Conservation (phyloP, 1,284 basidiomycete species). For the Cutaneotrichosporon sp. region DNA sequence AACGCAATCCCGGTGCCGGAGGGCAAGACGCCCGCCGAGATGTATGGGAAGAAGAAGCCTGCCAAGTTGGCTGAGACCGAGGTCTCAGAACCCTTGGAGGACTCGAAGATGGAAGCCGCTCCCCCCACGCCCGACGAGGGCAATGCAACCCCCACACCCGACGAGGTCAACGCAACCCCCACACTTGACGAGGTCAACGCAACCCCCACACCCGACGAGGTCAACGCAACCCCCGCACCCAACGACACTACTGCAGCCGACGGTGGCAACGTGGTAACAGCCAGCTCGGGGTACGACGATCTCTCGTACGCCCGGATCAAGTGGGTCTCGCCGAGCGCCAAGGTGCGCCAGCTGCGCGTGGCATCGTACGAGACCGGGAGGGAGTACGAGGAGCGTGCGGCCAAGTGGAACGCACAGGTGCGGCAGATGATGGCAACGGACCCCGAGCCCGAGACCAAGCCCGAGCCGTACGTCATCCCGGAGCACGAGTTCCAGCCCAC, state of each 20-base stretch:
- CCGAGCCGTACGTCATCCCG: slow-evolving; percentile 3
- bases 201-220: neutral
- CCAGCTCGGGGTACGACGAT: neutral
- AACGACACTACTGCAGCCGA: no score
- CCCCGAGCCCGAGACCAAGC: neutral
- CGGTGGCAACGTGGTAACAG: no score
- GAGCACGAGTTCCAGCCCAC: neutral
- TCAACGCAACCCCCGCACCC: neutral
- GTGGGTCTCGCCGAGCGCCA: slow-evolving; percentile 37
- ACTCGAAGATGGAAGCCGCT: no score
- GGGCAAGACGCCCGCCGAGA: slow-evolving; percentile 43
- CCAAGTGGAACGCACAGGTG: neutral
- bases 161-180: neutral
- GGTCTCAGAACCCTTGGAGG: no score
- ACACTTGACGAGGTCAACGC: neutral
- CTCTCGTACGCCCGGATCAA: neutral
- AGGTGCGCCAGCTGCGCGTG: slow-evolving; percentile 30
- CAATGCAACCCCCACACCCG: neutral
- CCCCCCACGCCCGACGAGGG: neutral
- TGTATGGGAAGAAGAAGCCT: slow-evolving; percentile 20
- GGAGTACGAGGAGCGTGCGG: slow-evolving; percentile 33
- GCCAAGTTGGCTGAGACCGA: neutral
- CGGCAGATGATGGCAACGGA: neutral
- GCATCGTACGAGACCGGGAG: slow-evolving; percentile 37
- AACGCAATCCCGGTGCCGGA: slow-evolving; percentile 40